Conservation (phyloP, 306 rosid genomes). For the Malus domestica region ASM211411v1 NC_041791.1:31634001-31634500, state of each 20-base stretch:
- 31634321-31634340: not conserved
- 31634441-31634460: constrained; percentile 95
- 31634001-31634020: not conserved
- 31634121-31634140: not conserved
- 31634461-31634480: not conserved
- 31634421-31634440: constrained; percentile 66
- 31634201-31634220: constrained; percentile 77
- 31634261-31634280: constrained; percentile 65
- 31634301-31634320: constrained; percentile 59
- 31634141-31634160: constrained; percentile 15
- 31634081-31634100: not conserved
- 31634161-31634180: constrained; percentile 67
- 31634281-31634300: constrained; percentile 90
- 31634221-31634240: constrained; percentile 83
- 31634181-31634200: constrained; percentile 76
- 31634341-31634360: not conserved
- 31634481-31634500: not conserved
- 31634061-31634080: not conserved
- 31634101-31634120: constrained; percentile 1
- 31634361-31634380: not conserved
- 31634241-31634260: constrained; percentile 71
- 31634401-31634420: constrained; percentile 92
- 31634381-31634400: constrained; percentile 65
- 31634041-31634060: not conserved
- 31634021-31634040: not conserved